These are phyloP conservation scores for Pinus tabuliformis DNA, from an alignment of 75 land plant species.

Conservation along the genomic window DNA sequence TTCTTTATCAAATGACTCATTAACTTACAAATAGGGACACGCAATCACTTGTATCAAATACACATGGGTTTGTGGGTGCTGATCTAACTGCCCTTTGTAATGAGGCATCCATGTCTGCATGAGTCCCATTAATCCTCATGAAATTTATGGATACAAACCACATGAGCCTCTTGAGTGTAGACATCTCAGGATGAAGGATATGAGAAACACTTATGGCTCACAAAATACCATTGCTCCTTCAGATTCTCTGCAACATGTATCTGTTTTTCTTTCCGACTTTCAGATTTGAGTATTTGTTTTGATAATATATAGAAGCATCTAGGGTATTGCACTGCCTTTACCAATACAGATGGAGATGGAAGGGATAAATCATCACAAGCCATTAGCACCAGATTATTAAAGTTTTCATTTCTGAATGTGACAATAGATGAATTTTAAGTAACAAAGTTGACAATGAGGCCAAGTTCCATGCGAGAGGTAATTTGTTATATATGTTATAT, in stretches of 20 bases:
- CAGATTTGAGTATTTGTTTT: neutral
- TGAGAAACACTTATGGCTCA: neutral
- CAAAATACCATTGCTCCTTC: neutral
- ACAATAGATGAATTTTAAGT: no score
- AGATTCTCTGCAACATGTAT: slow-evolving; percentile 1
- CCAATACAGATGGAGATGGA: neutral
- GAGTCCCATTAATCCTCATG: neutral
- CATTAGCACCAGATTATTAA: neutral
- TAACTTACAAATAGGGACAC: slow-evolving; percentile 45
- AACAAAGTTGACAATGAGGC: no score
- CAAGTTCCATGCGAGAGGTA: no score
- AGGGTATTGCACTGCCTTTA: neutral
- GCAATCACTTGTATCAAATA: slow-evolving; percentile 52
- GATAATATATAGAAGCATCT: neutral
- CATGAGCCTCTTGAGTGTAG: neutral
- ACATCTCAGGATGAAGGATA: neutral
- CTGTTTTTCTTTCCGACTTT: neutral
- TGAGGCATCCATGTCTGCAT: slow-evolving; percentile 65
- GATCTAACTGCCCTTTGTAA: slow-evolving; percentile 61
- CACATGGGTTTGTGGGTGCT: slow-evolving; percentile 98
- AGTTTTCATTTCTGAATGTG: no score
- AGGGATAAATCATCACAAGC: neutral
- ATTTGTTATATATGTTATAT: no score
- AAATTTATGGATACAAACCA: neutral
- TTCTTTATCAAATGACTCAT: slow-evolving; percentile 65